Evolutionary conservation across 768 basidiomycete species (phyloP), one percentile per base, ranked within the genome.

Genomic region (Podaxis sp.): DNA sequence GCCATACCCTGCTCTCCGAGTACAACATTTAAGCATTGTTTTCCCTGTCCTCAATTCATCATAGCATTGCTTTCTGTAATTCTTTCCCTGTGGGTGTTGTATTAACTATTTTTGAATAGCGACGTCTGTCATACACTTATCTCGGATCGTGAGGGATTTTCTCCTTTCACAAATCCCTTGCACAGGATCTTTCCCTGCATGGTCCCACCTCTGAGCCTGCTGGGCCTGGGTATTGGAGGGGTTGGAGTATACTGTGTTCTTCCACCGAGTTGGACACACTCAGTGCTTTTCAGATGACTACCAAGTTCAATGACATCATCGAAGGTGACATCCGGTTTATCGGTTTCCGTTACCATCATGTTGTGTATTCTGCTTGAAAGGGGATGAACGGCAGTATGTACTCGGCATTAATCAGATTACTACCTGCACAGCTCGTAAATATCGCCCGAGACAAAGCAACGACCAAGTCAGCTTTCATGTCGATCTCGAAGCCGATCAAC

Each of bases 71-170:
- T 54, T 44, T 40, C 50, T 23, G n/a, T 27, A 5, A 28, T 32
- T 37, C 11, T 4, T 55, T n/a, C 36, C 32, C 16, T 48, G n/a
- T 37, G 27, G 27, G 40, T 53, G 44, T 23, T 50, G 55, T 57
- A 50, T 51, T 55, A 50, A 38, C 27, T 50, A 50, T 50, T 32
- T 59, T 51, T 60, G 50, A 37, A 44, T 44, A 28, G 60, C 40
- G 37, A 46, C 44, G 50, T 38, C 52, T 18, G 23, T 21, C 28
- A 55, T 47, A 27, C 48, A 44, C 35, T 23, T 9, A 32, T 32
- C 32, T 16, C 21, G 21, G 11, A 48, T 48, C 13, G 47, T 23
- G 25, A 48, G 42, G 42, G 18, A 18, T 23, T 25, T 47, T 21
- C 13, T 21, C 11, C 5, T 23, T 23, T 23, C 18, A 11, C 21